These are phyloP conservation scores for Xylariaceae sp. DNA, from an alignment of 2,329 filamentous ascomycete species.

Conservation along the genomic window DNA sequence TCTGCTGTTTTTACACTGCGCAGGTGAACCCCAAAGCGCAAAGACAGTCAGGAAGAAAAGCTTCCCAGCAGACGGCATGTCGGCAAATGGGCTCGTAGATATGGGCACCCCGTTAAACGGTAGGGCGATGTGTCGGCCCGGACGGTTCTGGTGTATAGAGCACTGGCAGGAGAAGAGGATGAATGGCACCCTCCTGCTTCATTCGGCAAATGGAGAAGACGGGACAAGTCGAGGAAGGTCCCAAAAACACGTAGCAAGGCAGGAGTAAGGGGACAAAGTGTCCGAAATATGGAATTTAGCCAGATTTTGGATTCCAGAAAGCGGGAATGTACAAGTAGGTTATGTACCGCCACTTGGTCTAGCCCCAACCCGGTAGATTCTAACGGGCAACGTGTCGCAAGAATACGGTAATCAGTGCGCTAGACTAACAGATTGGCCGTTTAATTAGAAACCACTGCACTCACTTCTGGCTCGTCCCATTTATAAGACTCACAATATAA, in stretches of 20 bases:
- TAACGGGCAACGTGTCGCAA: not conserved
- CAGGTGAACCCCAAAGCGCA: constrained; percentile 58
- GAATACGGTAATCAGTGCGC: not conserved
- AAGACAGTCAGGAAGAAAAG: constrained; percentile 63
- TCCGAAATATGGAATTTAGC: constrained; percentile 27
- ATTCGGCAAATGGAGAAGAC: constrained; percentile 25
- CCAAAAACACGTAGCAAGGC: not conserved
- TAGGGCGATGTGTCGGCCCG: not conserved
- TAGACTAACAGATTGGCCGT: too few relatives aligned
- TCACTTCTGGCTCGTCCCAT: too few relatives aligned
- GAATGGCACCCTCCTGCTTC: constrained; percentile 25
- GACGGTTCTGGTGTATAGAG: constrained; percentile 8
- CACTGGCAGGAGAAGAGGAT: constrained; percentile 2
- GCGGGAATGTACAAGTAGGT: constrained; percentile 5
- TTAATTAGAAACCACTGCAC: too few relatives aligned
- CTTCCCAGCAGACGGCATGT: constrained; percentile 60
- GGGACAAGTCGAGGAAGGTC: constrained; percentile 5
- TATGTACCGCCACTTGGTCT: constrained; percentile 5
- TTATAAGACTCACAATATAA: too few relatives aligned
- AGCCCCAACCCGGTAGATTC: not conserved
- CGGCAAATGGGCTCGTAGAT: constrained; percentile 29
- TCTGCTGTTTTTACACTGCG: constrained; percentile 49
- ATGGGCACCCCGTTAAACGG: constrained; percentile 24
- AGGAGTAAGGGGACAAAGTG: constrained; percentile 9
- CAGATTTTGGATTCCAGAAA: constrained; percentile 22